Conservation (phyloP, 2,329 filamentous ascomycete genomes). For the Graphiopsis chlorocephala region DNA sequence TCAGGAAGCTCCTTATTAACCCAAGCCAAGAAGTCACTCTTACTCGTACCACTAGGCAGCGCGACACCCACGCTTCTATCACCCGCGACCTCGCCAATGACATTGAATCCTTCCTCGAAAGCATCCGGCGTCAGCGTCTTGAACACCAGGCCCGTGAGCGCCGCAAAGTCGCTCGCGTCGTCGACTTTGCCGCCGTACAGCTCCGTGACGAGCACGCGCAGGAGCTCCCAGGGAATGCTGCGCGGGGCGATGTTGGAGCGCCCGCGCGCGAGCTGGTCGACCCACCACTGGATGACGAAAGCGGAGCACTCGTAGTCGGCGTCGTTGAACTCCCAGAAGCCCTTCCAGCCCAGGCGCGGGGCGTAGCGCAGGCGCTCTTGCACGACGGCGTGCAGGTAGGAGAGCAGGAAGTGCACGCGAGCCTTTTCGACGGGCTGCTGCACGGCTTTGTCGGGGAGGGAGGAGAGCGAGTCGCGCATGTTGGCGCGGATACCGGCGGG, state of each 20-base stretch:
- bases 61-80: constrained; percentile 51
- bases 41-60: constrained; percentile 75
- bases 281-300: constrained; percentile 93
- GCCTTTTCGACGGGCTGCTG: constrained; percentile 88
- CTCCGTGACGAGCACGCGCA: constrained; percentile 83
- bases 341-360: constrained; percentile 92
- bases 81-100: constrained; percentile 64
- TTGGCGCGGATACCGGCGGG: constrained; percentile 94
- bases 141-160: constrained; percentile 70
- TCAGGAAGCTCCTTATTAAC: constrained; percentile 81
- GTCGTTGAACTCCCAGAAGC: constrained; percentile 99
- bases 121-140: constrained; percentile 80
- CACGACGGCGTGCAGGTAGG: constrained; percentile 91
- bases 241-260: constrained; percentile 89
- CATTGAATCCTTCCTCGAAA: constrained; percentile 87
- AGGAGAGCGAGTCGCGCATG: constrained; percentile 95
- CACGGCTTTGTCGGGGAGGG: constrained; percentile 56
- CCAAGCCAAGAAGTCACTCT: constrained; percentile 87
- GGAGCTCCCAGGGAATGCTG: constrained; percentile 96
- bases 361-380: constrained; percentile 94
- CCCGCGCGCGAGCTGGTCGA: constrained; percentile 76
- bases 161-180: constrained; percentile 76
- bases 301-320: constrained; percentile 98
- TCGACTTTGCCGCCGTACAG: constrained; percentile 99
- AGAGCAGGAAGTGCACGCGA: constrained; percentile 84